A percentile compares a stretch with the other conserved stretches of the same genome.
phyloP scores from a whole-genome alignment of 2,329 filamentous ascomycete genomes.

The Pyrenochaeta sp. region DNA sequence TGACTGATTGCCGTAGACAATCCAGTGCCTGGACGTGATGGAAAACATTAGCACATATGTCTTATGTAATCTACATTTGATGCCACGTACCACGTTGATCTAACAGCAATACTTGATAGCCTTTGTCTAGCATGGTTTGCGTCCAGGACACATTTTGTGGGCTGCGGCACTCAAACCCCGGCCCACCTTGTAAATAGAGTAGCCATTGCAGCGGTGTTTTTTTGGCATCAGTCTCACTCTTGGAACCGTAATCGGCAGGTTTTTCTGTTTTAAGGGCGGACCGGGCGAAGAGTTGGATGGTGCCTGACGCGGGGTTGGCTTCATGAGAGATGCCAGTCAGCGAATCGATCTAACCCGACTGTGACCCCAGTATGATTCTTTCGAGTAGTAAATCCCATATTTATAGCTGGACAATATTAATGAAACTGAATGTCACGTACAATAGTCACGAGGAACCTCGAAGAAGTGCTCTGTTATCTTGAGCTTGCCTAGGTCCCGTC shows the following conservation, averaged over 20 bases:
- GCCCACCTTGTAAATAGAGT: constrained; percentile 85
- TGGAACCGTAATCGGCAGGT: constrained; percentile 58
- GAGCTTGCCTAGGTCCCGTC: constrained; percentile 68
- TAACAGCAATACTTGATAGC: constrained; percentile 84
- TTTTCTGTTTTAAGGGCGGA: constrained; percentile 73
- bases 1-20: constrained; percentile 82
- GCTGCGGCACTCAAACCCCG: constrained; percentile 77
- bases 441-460: constrained; percentile 83
- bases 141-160: constrained; percentile 79
- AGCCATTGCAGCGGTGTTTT: constrained; percentile 65
- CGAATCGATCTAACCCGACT: background rate
- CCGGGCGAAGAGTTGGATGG: constrained; percentile 79
- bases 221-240: constrained; percentile 61
- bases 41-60: background rate
- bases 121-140: constrained; percentile 74
- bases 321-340: background rate
- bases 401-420: background rate
- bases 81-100: constrained; percentile 75
- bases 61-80: background rate
- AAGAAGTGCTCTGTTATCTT: constrained; percentile 85
- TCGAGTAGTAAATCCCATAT: background rate
- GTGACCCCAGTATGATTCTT: background rate
- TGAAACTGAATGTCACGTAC: constrained; percentile 2
- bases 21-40: constrained; percentile 63
- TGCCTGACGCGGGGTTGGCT: constrained; percentile 64